phyloP scores from a whole-genome alignment of 306 rosid genomes.

The Ziziphus jujuba region DNA sequence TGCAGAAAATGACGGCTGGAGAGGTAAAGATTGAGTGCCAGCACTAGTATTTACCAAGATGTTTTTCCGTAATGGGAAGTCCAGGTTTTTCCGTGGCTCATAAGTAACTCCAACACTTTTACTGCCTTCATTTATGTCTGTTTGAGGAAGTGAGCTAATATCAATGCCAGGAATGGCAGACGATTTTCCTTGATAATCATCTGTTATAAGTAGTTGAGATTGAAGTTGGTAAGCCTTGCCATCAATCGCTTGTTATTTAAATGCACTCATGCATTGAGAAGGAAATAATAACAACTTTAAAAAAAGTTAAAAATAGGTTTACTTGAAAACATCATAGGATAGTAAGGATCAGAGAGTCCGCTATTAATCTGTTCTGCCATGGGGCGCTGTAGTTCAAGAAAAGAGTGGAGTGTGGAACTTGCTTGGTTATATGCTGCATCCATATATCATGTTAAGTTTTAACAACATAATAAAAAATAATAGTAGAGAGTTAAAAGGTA shows the following conservation, averaged over 20 bases:
- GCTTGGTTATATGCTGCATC: conserved; percentile 58
- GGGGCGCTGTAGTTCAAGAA: conserved; percentile 46
- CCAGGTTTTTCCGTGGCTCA: conserved; percentile 41
- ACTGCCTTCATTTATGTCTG: conserved; percentile 35
- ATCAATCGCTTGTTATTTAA: conserved; percentile 14
- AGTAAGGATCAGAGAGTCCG: conserved; percentile 38
- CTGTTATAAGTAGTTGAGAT: conserved; percentile 33
- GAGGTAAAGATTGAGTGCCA: conserved; percentile 39
- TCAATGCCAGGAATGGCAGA: conserved; percentile 39
- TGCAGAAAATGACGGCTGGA: conserved; percentile 48
- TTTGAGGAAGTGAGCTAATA: conserved; percentile 41
- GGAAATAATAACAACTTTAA: conserved; percentile 1
- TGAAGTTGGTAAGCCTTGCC: conserved; percentile 12
- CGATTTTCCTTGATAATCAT: conserved; percentile 47
- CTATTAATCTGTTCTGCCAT: conserved; percentile 38
- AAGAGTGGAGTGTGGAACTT: conserved; percentile 45
- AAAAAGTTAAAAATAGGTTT: conserved; percentile 22
- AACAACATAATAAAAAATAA: conserved; percentile 2
- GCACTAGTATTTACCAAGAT: conserved; percentile 33
- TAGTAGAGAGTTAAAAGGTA: conserved; percentile 10
- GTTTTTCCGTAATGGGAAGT: conserved; percentile 43
- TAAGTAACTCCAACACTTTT: conserved; percentile 31
- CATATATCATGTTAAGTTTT: conserved; percentile 24
- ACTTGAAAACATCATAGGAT: conserved; percentile 44
- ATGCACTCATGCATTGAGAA: neutral